phyloP scores from a whole-genome alignment of 140 eudicot species.

The Stevia rebaudiana region DNA sequence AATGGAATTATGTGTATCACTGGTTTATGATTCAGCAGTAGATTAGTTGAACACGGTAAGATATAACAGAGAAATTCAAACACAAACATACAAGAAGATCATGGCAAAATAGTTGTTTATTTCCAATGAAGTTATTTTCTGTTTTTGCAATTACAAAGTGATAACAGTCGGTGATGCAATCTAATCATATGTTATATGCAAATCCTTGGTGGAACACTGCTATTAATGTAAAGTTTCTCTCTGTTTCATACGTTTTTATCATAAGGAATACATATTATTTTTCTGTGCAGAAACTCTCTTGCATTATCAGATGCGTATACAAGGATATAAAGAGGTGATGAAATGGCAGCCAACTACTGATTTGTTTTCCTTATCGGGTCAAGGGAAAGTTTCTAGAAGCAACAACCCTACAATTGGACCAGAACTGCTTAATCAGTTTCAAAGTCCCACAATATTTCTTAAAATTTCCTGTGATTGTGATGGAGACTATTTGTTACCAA shows the following conservation, averaged over 20 bases:
- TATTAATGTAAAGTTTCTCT: neutral
- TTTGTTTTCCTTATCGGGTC: slow-evolving; percentile 33
- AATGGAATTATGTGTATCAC: neutral
- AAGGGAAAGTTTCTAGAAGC: slow-evolving; percentile 36
- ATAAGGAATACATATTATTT: neutral
- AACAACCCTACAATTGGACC: slow-evolving; percentile 38
- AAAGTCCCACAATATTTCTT: slow-evolving; percentile 63
- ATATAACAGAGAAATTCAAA: neutral
- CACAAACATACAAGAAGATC: neutral
- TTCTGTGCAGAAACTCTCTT: slow-evolving; percentile 46
- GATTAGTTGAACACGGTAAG: neutral
- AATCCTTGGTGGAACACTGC: slow-evolving; percentile 9
- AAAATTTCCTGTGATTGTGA: slow-evolving; percentile 79
- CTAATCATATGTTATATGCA: neutral
- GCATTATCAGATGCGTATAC: slow-evolving; percentile 57
- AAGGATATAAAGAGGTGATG: slow-evolving; percentile 54
- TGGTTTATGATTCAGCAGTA: neutral
- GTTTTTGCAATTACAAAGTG: neutral
- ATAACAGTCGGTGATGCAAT: slow-evolving; percentile 2
- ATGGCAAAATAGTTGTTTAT: neutral
- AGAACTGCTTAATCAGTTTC: slow-evolving; percentile 54
- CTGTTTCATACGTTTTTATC: neutral
- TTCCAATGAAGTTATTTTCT: neutral
- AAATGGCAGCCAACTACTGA: slow-evolving; percentile 38
- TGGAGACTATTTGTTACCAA: slow-evolving; percentile 71